Percentiles rank a stretch among this genome's conserved stretches.
phyloP scores from a whole-genome alignment of 2,329 filamentous ascomycete species.

The Aspergillus sp. region DNA sequence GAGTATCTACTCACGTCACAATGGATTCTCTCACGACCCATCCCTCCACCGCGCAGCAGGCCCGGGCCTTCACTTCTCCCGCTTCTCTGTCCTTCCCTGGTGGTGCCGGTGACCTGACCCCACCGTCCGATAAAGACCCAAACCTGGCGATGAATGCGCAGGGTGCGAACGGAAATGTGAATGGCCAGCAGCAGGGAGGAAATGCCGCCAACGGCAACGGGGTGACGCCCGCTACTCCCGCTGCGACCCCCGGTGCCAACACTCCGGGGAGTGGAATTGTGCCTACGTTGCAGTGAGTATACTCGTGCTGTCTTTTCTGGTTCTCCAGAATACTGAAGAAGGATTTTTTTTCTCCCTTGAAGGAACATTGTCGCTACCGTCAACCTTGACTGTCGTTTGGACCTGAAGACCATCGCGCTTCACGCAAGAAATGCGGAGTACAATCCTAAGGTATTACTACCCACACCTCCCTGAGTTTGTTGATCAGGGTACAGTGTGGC shows the following conservation, averaged over 20 bases:
- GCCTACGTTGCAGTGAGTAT: slow-evolving; percentile 95
- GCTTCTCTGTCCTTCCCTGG: slow-evolving; percentile 90
- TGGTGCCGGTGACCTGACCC: slow-evolving; percentile 77
- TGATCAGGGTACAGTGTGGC: slow-evolving; percentile 42
- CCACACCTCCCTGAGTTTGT: slow-evolving; percentile 30
- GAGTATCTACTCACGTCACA: slow-evolving; percentile 39
- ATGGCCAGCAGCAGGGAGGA: slow-evolving; percentile 55
- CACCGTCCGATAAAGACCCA: slow-evolving; percentile 68
- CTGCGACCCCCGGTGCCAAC: slow-evolving; percentile 81
- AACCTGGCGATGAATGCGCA: slow-evolving; percentile 45
- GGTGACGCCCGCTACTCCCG: slow-evolving; percentile 86
- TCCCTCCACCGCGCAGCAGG: slow-evolving; percentile 85
- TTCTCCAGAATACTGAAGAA: slow-evolving; percentile 51
- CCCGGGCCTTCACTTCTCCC: slow-evolving; percentile 90
- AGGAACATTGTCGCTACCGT: slow-evolving; percentile 99
- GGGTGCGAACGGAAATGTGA: slow-evolving; percentile 48
- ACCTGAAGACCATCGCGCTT: slow-evolving; percentile 97
- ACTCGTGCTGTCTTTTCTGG: slow-evolving; percentile 44
- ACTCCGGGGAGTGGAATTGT: slow-evolving; percentile 85
- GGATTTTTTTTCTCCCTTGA: slow-evolving; percentile 36
- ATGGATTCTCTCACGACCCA: slow-evolving; percentile 94
- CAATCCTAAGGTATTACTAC: slow-evolving; percentile 81
- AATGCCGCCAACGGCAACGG: slow-evolving; percentile 67
- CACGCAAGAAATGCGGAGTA: slow-evolving; percentile 98
- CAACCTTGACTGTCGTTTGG: slow-evolving; percentile 94